Base-by-base conservation (phyloP, 2,329 filamentous ascomycete species). In the Ceratocystis cubensis region DNA sequence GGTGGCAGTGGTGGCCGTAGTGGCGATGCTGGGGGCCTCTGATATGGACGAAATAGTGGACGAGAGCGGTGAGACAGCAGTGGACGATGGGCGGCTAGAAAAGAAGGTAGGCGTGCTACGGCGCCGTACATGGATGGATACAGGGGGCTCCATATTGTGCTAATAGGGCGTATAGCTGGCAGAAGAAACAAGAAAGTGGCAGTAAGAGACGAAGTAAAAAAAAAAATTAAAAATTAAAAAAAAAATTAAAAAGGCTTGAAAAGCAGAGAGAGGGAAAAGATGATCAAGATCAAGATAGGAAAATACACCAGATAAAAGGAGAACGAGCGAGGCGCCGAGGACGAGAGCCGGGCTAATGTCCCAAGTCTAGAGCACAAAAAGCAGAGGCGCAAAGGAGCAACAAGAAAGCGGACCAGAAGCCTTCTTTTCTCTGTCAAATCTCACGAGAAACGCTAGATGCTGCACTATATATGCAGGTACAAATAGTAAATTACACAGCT, bases 41-140 rank as follows among this genome's bases (percentile, higher is more conserved):
- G 64, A 65, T 5, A 65, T 65, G 28, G 64, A 65, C 28, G 64
- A 59, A 37, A 65, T 65, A 22, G 50, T 65, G 20, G 64, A 59
- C 41, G 64, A 65, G 22, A 59, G 50, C 37, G 50, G 48, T 8
- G 64, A 65, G 10, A 65, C n/a, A 10, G 48, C 37, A 13, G 53
- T 17, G 5, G 64, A 59, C 20, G 50, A 57, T 7, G 50, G 50
- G 33, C 50, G 64, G n/a, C 50, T 61, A 30, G 48, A 57, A 41
- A 57, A 65, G 37, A 65, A 57, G 10, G n/a, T 46, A 30, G 64
- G 64, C 37, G 56, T 59, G 33, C 64, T 65, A 17, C 64, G 50
- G 17, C 64, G 64, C 41, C 64, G 33, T n/a, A 17, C 33, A 46
- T 65, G 64, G 10, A 59, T 30, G 4, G 64, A 57, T 37, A 61